Base-by-base conservation (phyloP, 805 yeast species). In the Kodamaea jinghongensis region DNA sequence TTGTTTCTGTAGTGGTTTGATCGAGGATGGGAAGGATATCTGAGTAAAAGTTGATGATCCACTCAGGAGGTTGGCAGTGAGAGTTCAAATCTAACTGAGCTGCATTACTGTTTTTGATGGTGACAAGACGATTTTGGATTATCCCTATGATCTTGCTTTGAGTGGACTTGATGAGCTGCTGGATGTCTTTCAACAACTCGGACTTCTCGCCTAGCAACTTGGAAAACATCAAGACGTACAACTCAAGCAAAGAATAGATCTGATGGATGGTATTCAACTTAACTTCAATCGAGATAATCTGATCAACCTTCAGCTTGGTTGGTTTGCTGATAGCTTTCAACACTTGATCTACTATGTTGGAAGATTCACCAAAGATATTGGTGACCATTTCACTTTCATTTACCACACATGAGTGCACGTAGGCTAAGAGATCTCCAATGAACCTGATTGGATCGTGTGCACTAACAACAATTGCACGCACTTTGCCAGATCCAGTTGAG, bases 371-470 rank as follows among this genome's bases (percentile, higher is more conserved):
- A 44, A 91, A 81, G 36, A 91, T 61, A 13, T 80, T 71, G 6
- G 72, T 71, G 4, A 91, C 72, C 22, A 83, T 71, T 54, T 93
- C 99, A 29, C 80, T 73, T 59, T 93, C 99, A 61, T 87, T 86
- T 3, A 89, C 95, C 22, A 89, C 81, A 4, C 86, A 73, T 1
- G 90, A 78, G 56, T 93, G 97, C 2, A 89, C 73, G 67, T 85
- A 86, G 0, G 98, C 98, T 28, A 93, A 65, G 23, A 93, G 72
- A 56, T 89, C 96, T 17, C 97, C 95, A 12, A 87, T 69, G 47
- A 81, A 90, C 40, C 96, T 70, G 17, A 81, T 69, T 1, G 96
- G 86, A 56, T 91, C 96, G 56, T 84, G 84, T 0, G 86, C 82
- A 6, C 83, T 76, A 31, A 83, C 62, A 22, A 78, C 73, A 15